A percentile compares a stretch with the other conserved stretches of the same genome.
Evolutionary conservation across 1,139 yeast species (phyloP).

Genomic region (Hansenula anomala): DNA sequence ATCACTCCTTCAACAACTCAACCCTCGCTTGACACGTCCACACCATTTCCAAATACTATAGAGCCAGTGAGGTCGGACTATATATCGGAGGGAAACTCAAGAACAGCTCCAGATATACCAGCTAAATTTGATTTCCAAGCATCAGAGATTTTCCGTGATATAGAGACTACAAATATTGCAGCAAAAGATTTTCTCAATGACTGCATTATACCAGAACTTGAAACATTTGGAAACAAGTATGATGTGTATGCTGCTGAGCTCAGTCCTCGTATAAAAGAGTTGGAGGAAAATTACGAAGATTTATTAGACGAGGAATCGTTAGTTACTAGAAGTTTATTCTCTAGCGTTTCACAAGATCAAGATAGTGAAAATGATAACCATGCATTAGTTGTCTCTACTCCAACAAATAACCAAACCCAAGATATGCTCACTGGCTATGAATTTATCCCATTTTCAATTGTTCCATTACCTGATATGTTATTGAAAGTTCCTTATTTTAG

Average conservation of each 20-base stretch:
- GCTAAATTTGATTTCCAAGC: not conserved
- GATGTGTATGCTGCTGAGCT: not conserved
- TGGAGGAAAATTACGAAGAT: not conserved
- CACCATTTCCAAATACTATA: not conserved
- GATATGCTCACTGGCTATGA: conserved; percentile 6
- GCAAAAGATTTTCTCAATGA: conserved; percentile 2
- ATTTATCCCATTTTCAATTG: not conserved
- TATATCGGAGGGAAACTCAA: no score
- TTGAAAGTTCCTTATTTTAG: conserved; percentile 13
- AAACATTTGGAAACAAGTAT: not conserved
- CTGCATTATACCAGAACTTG: conserved; percentile 2
- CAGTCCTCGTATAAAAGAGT: not conserved
- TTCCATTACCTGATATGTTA: conserved; percentile 16
- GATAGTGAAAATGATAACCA: not conserved
- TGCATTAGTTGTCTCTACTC: no score
- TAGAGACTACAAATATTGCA: not conserved
- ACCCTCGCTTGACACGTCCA: no score
- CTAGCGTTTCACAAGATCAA: not conserved
- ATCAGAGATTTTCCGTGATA: not conserved
- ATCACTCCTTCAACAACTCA: no score
- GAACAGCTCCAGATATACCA: no score
- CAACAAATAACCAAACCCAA: no score
- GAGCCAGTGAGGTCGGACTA: no score
- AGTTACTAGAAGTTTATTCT: not conserved
- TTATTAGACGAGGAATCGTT: not conserved